Evolutionary conservation across 108 stramenopile genomes (phyloP).

Genomic region (Nannochloropsis oceanica): DNA sequence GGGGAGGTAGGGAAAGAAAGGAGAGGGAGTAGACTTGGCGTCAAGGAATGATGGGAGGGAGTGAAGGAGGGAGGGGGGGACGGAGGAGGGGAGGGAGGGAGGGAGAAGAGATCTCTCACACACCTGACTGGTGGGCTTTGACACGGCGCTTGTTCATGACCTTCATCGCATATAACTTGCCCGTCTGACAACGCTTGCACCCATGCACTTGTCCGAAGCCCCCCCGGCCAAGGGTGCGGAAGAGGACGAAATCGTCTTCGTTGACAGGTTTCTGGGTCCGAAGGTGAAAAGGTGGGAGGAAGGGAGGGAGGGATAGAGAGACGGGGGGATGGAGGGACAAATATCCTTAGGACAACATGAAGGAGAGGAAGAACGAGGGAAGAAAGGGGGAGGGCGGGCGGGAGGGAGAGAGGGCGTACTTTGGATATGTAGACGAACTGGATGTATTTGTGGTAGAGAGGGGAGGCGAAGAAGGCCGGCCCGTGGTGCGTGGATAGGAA

Average conservation of each 20-base stretch:
- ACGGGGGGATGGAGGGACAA: background rate
- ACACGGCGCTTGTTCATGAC: slow-evolving; percentile 90
- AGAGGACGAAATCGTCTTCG: slow-evolving; percentile 78
- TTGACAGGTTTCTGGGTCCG: slow-evolving; percentile 13
- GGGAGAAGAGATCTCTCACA: background rate
- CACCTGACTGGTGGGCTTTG: slow-evolving; percentile 57
- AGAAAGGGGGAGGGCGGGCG: background rate
- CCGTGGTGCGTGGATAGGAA: slow-evolving; percentile 2
- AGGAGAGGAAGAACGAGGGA: background rate
- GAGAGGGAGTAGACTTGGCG: too few species aligned
- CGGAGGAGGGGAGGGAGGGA: background rate
- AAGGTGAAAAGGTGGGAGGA: background rate
- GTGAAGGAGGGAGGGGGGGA: background rate
- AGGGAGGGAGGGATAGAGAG: background rate
- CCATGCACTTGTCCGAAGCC: slow-evolving; percentile 84
- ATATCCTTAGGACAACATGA: background rate
- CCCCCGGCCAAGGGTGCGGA: slow-evolving; percentile 77
- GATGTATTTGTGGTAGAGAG: slow-evolving; percentile 6
- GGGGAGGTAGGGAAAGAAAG: slow-evolving; percentile 14
- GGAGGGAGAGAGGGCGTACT: background rate
- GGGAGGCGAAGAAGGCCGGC: slow-evolving; percentile 5
- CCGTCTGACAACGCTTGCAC: slow-evolving; percentile 81
- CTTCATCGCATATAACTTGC: slow-evolving; percentile 93
- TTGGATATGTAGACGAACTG: background rate
- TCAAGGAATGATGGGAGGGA: too few species aligned